phyloP scores from a whole-genome alignment of 1,284 basidiomycete genomes.

The Sporisorium exsertum region DNA sequence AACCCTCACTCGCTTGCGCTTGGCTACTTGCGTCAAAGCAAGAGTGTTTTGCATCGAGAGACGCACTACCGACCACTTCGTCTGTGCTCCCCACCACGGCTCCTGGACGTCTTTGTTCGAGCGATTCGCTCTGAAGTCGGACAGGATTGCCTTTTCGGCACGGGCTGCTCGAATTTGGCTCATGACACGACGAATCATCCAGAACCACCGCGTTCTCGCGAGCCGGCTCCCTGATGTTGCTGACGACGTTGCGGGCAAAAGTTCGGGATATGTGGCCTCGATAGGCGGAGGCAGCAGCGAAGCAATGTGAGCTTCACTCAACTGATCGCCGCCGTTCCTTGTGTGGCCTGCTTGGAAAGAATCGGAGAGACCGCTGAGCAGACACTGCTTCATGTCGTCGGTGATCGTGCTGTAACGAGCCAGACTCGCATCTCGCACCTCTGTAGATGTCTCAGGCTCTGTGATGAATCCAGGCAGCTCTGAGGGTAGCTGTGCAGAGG shows the following conservation, averaged over 20 bases:
- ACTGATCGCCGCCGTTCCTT: not conserved
- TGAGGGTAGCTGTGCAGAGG: slow-evolving; percentile 22
- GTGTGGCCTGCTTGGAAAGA: not conserved
- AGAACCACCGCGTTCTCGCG: slow-evolving; percentile 46
- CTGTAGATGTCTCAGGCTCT: not conserved
- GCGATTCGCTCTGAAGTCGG: slow-evolving; percentile 40
- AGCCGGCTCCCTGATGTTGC: slow-evolving; percentile 4
- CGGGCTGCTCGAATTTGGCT: slow-evolving; percentile 27
- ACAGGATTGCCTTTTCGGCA: slow-evolving; percentile 24
- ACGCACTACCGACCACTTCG: slow-evolving; percentile 35
- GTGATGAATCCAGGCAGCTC: slow-evolving; percentile 10
- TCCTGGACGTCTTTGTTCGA: slow-evolving; percentile 10
- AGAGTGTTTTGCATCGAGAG: slow-evolving; percentile 21
- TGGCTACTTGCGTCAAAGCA: slow-evolving; percentile 28
- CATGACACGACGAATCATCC: slow-evolving; percentile 42
- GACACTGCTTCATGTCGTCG: slow-evolving; percentile 11
- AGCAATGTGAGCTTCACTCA: slow-evolving; percentile 7
- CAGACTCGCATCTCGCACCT: slow-evolving; percentile 5
- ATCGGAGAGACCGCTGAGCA: slow-evolving; percentile 18
- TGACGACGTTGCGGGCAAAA: slow-evolving; percentile 11
- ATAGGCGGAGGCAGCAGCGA: slow-evolving; percentile 38
- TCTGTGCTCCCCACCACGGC: slow-evolving; percentile 50
- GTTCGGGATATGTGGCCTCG: slow-evolving; percentile 39
- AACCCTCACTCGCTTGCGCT: slow-evolving; percentile 37
- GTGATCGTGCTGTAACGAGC: slow-evolving; percentile 14